Base-by-base conservation (phyloP, 2,329 filamentous ascomycete genomes). In the Neocatenulostroma microsporum region DNA sequence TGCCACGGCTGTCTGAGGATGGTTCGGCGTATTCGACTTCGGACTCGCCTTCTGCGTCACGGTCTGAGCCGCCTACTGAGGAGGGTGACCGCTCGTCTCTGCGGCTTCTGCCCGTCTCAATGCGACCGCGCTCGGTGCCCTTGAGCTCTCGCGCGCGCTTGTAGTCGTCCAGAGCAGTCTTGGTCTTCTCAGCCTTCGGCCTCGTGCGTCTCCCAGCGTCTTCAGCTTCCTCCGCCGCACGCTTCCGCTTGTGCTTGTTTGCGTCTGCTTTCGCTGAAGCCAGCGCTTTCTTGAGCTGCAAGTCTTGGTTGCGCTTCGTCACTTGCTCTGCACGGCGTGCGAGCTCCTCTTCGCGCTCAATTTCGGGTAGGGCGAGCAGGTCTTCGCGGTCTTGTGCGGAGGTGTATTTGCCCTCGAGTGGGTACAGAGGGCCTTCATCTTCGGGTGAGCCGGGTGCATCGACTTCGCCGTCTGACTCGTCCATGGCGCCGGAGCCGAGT, bases 281-380 rank as follows among this genome's bases (percentile, higher is more conserved):
- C 60, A 93, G 73, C 42, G 93, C 78, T 51, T 83, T 81, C 42
- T 83, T 84, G 33, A 95, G 74, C 45, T 88, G 78, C 31, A 80
- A 73, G 54, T 91, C 86, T 63, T 94, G 89, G 41, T 82, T 76
- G 50, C 84, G 80, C 35, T 80, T 79, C 54, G 91, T 84, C 40
- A 88, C 80, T 58, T 91, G 80, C 51, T 85, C 78, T 23, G 82
- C 81, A 47, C 91, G 85, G 49, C 94, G 84, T 14, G 87, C 89
- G 5, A 98, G 74, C 29, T 94, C 80, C 57, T 86, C 78, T 62
- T 98, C 91, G 45, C 89, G 82, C 56, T 94, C 80, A 34, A 96
- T 80, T 65, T 96, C 88, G 20, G 87, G 81, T 74, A 95, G 78
- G 39, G 72, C 75, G 73, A 91, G 80, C 44, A 98, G 91, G 34